These are phyloP conservation scores for Knufia petricola DNA, from an alignment of 2,329 filamentous ascomycete genomes.

Conservation along the genomic window DNA sequence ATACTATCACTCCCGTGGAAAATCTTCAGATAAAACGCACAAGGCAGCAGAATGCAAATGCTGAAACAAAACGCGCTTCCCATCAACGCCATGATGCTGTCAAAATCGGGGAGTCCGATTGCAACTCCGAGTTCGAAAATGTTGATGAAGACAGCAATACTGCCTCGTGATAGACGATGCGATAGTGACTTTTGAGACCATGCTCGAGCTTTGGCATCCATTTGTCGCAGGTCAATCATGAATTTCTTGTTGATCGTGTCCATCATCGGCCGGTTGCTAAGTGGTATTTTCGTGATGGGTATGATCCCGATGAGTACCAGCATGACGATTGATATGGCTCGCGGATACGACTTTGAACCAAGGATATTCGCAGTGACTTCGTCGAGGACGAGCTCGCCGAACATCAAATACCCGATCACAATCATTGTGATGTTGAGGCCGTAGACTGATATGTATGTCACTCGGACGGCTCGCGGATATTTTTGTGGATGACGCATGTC, in stretches of 20 bases:
- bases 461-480: conserved; percentile 62
- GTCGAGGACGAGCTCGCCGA: conserved; percentile 76
- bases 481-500: conserved; percentile 77
- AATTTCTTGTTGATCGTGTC: conserved; percentile 72
- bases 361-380: conserved; percentile 90
- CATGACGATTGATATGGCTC: conserved; percentile 63
- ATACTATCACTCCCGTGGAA: conserved; percentile 67
- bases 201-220: conserved; percentile 22
- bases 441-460: conserved; percentile 83
- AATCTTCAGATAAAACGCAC: conserved; percentile 82
- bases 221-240: conserved; percentile 54
- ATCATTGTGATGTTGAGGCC: conserved; percentile 73
- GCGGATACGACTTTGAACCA: conserved; percentile 55
- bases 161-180: conserved; percentile 49
- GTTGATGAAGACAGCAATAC: conserved; percentile 57
- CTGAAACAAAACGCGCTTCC: conserved; percentile 85
- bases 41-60: conserved; percentile 83
- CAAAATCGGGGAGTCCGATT: conserved; percentile 66
- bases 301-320: conserved; percentile 85
- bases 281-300: conserved; percentile 86
- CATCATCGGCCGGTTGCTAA: conserved; percentile 76
- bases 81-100: conserved; percentile 84
- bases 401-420: conserved; percentile 83
- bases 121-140: conserved; percentile 68
- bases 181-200: conserved; percentile 39